A percentile compares a stretch with the other conserved stretches of the same genome.
phyloP scores from a whole-genome alignment of 2,329 filamentous ascomycete genomes.

The Conoideocrella luteorostrata region DNA sequence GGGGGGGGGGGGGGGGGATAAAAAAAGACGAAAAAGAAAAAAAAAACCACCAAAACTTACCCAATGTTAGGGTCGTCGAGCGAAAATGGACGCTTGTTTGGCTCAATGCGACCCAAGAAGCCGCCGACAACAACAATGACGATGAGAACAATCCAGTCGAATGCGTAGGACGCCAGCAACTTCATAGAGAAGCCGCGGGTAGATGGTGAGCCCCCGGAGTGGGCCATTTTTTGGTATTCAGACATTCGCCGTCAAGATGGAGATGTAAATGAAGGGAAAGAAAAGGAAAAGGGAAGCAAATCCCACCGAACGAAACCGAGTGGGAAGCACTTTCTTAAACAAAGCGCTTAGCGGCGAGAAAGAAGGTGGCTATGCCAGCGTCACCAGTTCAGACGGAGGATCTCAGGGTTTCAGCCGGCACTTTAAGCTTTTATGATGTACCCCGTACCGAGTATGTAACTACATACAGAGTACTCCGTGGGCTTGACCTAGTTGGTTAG shows the following conservation, averaged over 20 bases:
- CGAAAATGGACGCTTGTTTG: conserved; percentile 65
- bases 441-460: too few relatives aligned
- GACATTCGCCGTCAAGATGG: conserved; percentile 15
- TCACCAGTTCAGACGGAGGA: too few relatives aligned
- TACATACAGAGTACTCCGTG: too few relatives aligned
- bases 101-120: conserved; percentile 52
- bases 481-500: too few relatives aligned
- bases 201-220: conserved; percentile 13
- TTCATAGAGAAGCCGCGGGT: conserved; percentile 22
- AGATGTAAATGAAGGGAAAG: conserved; percentile 1
- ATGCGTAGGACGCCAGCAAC: conserved; percentile 57
- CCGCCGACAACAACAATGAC: conserved; percentile 50
- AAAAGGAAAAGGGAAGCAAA: conserved; percentile 1
- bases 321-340: neutral
- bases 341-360: neutral
- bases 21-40: neutral
- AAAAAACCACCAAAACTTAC: conserved; percentile 33
- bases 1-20: neutral
- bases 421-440: too few relatives aligned
- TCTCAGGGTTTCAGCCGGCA: too few relatives aligned
- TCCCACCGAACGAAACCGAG: neutral
- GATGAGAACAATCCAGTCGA: conserved; percentile 69
- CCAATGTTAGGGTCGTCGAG: conserved; percentile 69
- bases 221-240: conserved; percentile 22
- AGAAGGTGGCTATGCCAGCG: neutral